Evolutionary conservation across 495 filamentous ascomycete genomes (phyloP), one percentile per base, ranked within the genome.

Genomic region (Xylaria longipes): DNA sequence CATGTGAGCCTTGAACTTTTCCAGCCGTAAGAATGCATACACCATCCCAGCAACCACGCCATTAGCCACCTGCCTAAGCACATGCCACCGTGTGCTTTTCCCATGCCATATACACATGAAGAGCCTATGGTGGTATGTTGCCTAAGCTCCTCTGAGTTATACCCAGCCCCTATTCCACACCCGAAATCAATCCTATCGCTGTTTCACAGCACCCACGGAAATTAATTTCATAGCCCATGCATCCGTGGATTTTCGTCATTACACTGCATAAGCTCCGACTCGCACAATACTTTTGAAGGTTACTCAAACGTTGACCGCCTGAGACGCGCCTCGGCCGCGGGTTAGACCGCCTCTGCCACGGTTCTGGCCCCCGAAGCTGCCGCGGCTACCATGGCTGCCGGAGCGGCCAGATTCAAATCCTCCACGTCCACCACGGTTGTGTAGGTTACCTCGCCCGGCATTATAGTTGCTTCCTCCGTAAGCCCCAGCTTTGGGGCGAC

Each of bases 401-500:
- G 83, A 78, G 70, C 91, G 91, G 58, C 89, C 87, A 52, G 60
- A 33, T n/a, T 85, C 83, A 57, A 83, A 87, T 17, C 88, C 89
- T 68, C 91, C 91, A 76, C 94, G 92, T 65, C 91, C 91, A 17
- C 75, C 62, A 71, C 91, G 90, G 64, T 85, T 84, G 62, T 83
- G 82, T 71, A 80, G 74, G 62, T 86, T 87, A 56, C 90, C 89
- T 64, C 91, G 88, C 63, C 88, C 84, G 69, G 86, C 77, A 61
- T 84, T 86, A 80, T 90, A 92, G 80, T 89, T 89, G 78, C 85
- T 86, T 68, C 88, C 87, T 74, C 88, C 89, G 68, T 88, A 93
- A 50, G 87, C 88, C 72, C 83, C 87, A 37, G 90, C 83, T 79
- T 92, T 93, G 64, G 91, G 87, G 68, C 93, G 93, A 73, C 96